Percentiles rank a stretch among this genome's conserved stretches.
phyloP scores from a whole-genome alignment of 768 basidiomycete species.

The Cystobasidium ongulense region DNA sequence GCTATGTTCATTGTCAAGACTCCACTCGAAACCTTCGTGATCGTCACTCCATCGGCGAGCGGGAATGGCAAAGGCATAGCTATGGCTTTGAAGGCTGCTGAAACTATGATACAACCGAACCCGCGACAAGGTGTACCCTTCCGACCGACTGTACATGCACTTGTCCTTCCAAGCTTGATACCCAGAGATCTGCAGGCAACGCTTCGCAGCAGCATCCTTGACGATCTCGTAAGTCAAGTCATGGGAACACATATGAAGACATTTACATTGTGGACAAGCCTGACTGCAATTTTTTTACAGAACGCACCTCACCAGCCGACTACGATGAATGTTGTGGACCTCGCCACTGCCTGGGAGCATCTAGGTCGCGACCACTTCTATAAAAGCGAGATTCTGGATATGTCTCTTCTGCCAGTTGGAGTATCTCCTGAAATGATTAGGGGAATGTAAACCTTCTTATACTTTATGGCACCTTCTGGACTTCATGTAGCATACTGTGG shows the following conservation, averaged over 20 bases:
- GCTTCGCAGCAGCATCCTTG: background rate
- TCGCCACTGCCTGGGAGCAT: background rate
- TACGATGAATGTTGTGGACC: background rate
- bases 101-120: background rate
- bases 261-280: too few species aligned
- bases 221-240: background rate
- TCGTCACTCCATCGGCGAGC: background rate
- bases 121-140: background rate
- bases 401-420: background rate
- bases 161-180: background rate
- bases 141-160: background rate
- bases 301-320: background rate
- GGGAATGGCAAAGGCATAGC: background rate
- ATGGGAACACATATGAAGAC: too few species aligned
- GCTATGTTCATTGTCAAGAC: background rate
- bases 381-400: background rate
- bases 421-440: background rate
- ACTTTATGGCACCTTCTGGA: background rate
- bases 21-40: background rate
- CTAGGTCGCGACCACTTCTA: background rate
- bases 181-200: background rate
- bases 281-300: too few species aligned
- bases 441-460: background rate
- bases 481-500: background rate
- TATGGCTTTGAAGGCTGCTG: background rate